phyloP scores from a whole-genome alignment of 345 rosid species.

The Melaleuca quinquenervia region DNA sequence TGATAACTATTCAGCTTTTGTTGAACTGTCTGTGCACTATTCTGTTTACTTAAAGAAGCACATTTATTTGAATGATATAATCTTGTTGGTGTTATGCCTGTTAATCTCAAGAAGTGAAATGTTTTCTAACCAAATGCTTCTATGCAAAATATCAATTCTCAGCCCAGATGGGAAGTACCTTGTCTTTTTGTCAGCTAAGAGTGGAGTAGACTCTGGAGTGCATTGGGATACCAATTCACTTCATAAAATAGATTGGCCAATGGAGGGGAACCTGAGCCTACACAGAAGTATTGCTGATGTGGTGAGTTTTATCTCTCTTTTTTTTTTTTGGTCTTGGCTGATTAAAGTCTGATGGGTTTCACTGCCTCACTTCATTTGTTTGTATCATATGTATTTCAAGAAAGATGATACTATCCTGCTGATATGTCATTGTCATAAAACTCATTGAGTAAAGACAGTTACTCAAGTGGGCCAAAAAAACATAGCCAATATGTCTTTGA shows the following conservation, averaged over 20 bases:
- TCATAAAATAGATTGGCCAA: constrained; percentile 69
- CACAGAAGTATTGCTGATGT: constrained; percentile 46
- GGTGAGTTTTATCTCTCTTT: constrained; percentile 28
- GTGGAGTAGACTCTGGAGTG: constrained; percentile 69
- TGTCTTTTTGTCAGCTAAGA: constrained; percentile 59
- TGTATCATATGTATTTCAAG: background rate
- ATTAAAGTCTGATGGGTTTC: background rate
- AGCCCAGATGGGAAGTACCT: constrained; percentile 85
- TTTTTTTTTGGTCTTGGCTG: background rate
- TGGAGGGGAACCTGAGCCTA: constrained; percentile 23
- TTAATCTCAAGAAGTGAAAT: background rate
- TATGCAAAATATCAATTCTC: constrained; percentile 8
- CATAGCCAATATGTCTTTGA: background rate
- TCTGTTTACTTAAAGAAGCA: background rate
- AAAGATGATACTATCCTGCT: background rate
- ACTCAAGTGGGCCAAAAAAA: background rate
- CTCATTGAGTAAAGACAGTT: background rate
- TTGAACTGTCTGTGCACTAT: background rate
- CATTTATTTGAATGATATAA: background rate
- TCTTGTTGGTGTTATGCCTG: background rate
- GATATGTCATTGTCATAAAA: background rate
- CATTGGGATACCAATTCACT: constrained; percentile 69
- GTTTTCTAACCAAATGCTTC: background rate
- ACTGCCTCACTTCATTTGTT: background rate
- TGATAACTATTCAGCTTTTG: background rate